These are phyloP conservation scores for Graphiopsis chlorocephala DNA, from an alignment of 2,329 filamentous ascomycete species.

Conservation along the genomic window DNA sequence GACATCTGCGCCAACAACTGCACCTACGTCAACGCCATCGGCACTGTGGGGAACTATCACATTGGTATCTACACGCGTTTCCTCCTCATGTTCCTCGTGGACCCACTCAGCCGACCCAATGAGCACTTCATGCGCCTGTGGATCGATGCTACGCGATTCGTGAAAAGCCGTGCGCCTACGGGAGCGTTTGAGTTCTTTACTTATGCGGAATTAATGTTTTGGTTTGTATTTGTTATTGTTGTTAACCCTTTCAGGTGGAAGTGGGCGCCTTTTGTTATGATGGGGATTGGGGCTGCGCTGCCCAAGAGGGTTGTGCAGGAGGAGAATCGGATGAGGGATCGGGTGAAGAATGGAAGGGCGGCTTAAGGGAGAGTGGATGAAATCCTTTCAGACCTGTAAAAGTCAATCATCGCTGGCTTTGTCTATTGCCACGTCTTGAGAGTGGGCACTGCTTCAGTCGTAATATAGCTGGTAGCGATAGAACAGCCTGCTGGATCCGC, in stretches of 20 bases:
- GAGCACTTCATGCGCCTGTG: slow-evolving; percentile 76
- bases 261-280: slow-evolving; percentile 81
- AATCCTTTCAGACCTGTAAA: not conserved
- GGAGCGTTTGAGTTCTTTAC: slow-evolving; percentile 88
- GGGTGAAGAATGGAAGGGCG: slow-evolving; percentile 8
- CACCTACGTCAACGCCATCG: slow-evolving; percentile 78
- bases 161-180: slow-evolving; percentile 69
- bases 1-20: slow-evolving; percentile 78
- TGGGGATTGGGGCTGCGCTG: slow-evolving; percentile 65
- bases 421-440: not conserved
- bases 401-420: not conserved
- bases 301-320: slow-evolving; percentile 64
- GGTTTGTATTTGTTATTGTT: slow-evolving; percentile 75
- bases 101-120: slow-evolving; percentile 70
- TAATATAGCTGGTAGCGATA: not conserved
- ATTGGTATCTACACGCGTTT: slow-evolving; percentile 87
- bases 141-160: slow-evolving; percentile 76
- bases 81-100: slow-evolving; percentile 79
- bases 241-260: slow-evolving; percentile 90
- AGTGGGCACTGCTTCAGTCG: not conserved
- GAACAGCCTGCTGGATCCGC: not conserved
- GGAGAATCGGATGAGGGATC: slow-evolving; percentile 63
- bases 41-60: slow-evolving; percentile 81
- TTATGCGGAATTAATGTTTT: slow-evolving; percentile 79
- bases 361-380: not conserved